Evolutionary conservation across 768 basidiomycete species (phyloP).

Genomic region (Symmetrospora coprosmae): DNA sequence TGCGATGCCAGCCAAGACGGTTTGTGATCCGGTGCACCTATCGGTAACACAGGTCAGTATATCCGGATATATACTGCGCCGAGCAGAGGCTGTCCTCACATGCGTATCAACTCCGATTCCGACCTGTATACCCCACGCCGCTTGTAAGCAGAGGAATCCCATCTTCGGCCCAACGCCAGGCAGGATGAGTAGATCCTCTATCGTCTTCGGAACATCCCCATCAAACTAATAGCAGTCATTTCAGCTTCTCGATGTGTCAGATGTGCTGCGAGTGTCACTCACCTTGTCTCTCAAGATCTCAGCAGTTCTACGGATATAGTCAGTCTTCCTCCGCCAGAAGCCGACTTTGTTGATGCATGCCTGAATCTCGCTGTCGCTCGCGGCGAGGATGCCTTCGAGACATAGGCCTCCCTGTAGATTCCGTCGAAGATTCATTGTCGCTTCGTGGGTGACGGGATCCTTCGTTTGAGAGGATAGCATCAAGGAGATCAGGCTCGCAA

Average conservation of each 20-base stretch:
- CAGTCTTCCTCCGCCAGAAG: slow-evolving; percentile 78
- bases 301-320: slow-evolving; percentile 34
- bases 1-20: slow-evolving; percentile 77
- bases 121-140: slow-evolving; percentile 28
- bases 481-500: slow-evolving; percentile 72
- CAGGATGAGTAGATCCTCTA: slow-evolving; percentile 71
- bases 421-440: slow-evolving; percentile 56
- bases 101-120: slow-evolving; percentile 96
- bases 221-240: slow-evolving; percentile 56
- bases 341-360: slow-evolving; percentile 77
- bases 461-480: slow-evolving; percentile 96
- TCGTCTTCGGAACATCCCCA: slow-evolving; percentile 75
- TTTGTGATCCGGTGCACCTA: slow-evolving; percentile 71
- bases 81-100: slow-evolving; percentile 40
- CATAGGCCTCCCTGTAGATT: slow-evolving; percentile 68
- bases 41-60: not conserved
- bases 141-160: slow-evolving; percentile 53
- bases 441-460: slow-evolving; percentile 44
- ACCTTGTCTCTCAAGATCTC: slow-evolving; percentile 45
- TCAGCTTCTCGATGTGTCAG: no score
- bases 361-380: slow-evolving; percentile 50
- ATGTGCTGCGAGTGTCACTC: not conserved
- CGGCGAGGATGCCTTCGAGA: slow-evolving; percentile 53
- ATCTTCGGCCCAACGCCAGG: slow-evolving; percentile 94
- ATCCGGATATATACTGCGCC: not conserved